Percentiles rank a stretch among this genome's conserved stretches.
Evolutionary conservation across 192 early-diverging fungal species (phyloP).

Genomic region (Coemansia sp.): DNA sequence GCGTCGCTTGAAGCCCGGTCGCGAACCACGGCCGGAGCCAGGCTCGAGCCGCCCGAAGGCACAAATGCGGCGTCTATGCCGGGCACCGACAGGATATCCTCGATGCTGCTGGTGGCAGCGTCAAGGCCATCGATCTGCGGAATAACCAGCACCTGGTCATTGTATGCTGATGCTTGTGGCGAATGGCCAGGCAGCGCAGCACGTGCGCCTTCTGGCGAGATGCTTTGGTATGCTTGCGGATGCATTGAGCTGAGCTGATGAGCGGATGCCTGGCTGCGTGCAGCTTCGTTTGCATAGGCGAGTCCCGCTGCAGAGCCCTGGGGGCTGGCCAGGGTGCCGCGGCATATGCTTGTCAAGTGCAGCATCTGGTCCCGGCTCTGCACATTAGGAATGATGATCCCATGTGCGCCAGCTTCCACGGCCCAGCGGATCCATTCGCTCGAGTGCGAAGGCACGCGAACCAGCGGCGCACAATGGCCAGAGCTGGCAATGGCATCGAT

Average conservation of each 20-base stretch:
- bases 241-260: background rate
- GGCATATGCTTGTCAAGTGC: slow-evolving; percentile 13
- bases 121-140: slow-evolving; percentile 41
- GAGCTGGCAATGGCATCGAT: slow-evolving; percentile 32
- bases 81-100: slow-evolving; percentile 38
- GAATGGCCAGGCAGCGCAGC: background rate
- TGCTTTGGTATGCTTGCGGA: background rate
- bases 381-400: slow-evolving; percentile 35
- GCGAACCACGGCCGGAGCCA: background rate
- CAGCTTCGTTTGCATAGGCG: background rate
- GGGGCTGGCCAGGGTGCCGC: background rate
- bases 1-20: slow-evolving; percentile 2
- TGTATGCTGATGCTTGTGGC: background rate
- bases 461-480: slow-evolving; percentile 25
- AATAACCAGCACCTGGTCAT: slow-evolving; percentile 21
- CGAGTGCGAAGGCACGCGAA: slow-evolving; percentile 40
- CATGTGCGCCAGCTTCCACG: slow-evolving; percentile 42
- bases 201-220: background rate
- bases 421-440: slow-evolving; percentile 39
- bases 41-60: slow-evolving; percentile 1
- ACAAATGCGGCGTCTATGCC: slow-evolving; percentile 49
- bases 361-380: slow-evolving; percentile 32
- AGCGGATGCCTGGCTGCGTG: background rate
- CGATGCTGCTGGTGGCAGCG: slow-evolving; percentile 18
- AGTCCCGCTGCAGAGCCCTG: background rate